These are phyloP conservation scores for Aspergillus nidulans DNA, from an alignment of 495 filamentous ascomycete species.

Conservation along the genomic window DNA sequence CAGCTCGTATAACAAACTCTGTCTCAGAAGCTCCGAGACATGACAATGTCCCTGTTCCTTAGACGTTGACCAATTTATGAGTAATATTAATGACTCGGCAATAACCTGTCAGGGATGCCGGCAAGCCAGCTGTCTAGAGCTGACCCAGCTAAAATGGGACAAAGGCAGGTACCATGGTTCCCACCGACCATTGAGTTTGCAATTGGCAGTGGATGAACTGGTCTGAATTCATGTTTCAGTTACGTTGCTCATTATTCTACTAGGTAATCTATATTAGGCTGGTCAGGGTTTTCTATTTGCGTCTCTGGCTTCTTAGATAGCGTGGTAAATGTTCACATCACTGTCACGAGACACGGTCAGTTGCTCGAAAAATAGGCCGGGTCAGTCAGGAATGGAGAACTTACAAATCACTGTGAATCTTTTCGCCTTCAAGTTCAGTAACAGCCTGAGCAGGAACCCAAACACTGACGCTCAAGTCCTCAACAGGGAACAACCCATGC, in stretches of 20 bases:
- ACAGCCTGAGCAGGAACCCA: constrained; percentile 2
- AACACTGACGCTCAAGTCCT: background rate
- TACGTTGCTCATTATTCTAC: too few species aligned
- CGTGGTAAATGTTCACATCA: background rate
- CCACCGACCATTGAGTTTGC: too few species aligned
- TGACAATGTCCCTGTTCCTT: background rate
- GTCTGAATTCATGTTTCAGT: too few species aligned
- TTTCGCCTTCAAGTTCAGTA: background rate
- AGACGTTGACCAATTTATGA: background rate
- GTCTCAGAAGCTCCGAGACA: background rate
- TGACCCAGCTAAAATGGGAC: too few species aligned
- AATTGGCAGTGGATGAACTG: too few species aligned
- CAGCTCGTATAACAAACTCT: background rate
- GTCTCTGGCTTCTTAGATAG: background rate
- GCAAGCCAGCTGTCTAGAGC: too few species aligned
- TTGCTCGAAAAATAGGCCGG: too few species aligned
- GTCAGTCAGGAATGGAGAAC: background rate
- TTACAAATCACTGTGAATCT: constrained; percentile 6
- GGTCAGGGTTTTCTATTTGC: too few species aligned
- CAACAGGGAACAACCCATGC: constrained; percentile 8
- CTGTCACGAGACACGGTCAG: background rate
- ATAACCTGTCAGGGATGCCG: too few species aligned
- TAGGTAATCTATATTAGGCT: too few species aligned
- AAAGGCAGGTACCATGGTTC: too few species aligned
- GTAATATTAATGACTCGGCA: background rate